Evolutionary conservation across 1,284 basidiomycete genomes (phyloP).

Genomic region (Singerocomus inundabilis): DNA sequence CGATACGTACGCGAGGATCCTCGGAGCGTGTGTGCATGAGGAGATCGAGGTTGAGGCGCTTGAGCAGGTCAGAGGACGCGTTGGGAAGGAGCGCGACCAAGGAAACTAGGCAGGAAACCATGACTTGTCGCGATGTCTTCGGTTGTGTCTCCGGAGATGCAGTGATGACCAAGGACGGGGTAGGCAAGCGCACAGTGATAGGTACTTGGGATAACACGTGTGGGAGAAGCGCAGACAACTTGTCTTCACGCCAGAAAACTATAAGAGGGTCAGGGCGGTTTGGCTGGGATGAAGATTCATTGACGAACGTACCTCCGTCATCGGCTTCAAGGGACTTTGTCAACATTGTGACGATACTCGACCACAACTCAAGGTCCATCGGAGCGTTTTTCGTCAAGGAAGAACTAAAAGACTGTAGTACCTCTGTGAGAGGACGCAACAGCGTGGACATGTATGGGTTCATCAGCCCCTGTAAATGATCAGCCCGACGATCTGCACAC

Average conservation of each 20-base stretch:
- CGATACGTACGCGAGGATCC: constrained; percentile 60
- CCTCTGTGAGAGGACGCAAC: constrained; percentile 65
- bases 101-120: constrained; percentile 23
- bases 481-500: constrained; percentile 4
- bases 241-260: constrained; percentile 90
- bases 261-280: neutral
- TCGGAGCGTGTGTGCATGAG: constrained; percentile 88
- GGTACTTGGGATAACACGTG: constrained; percentile 29
- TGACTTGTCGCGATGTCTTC: constrained; percentile 8
- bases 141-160: constrained; percentile 1
- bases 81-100: constrained; percentile 19
- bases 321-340: constrained; percentile 75
- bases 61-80: constrained; percentile 51
- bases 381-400: constrained; percentile 4
- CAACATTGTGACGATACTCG: constrained; percentile 60
- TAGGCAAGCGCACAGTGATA: constrained; percentile 8
- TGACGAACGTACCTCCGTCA: constrained; percentile 64
- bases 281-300: neutral
- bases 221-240: constrained; percentile 47
- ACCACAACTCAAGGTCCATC: constrained; percentile 57
- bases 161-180: neutral
- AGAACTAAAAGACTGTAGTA: constrained; percentile 52
- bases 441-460: constrained; percentile 87
- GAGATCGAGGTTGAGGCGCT: constrained; percentile 79
- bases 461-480: constrained; percentile 65